A percentile compares a stretch with the other conserved stretches of the same genome.
These are phyloP conservation scores for Colletotrichum neosansevieriae DNA, from an alignment of 2,329 filamentous ascomycete species.

Conservation along the genomic window DNA sequence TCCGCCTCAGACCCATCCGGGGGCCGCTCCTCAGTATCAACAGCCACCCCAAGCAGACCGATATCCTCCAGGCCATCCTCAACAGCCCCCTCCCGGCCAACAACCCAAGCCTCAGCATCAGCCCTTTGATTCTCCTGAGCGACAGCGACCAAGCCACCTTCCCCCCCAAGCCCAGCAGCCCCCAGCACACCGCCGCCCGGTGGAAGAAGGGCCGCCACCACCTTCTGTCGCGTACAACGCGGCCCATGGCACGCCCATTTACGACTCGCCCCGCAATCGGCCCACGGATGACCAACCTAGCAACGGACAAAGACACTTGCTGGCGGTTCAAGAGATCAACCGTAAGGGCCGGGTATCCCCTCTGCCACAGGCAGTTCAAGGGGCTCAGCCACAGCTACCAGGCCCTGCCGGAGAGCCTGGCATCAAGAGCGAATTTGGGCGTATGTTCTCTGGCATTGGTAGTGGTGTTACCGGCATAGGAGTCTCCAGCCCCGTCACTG, in stretches of 20 bases:
- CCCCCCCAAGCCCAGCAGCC: constrained; percentile 50
- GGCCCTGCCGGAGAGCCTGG: constrained; percentile 85
- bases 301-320: constrained; percentile 71
- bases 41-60: constrained; percentile 45
- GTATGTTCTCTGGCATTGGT: constrained; percentile 94
- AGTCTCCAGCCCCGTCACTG: constrained; percentile 63
- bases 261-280: constrained; percentile 57
- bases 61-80: constrained; percentile 43
- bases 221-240: constrained; percentile 64
- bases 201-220: constrained; percentile 63
- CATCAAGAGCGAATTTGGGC: constrained; percentile 94
- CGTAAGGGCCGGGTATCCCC: constrained; percentile 88
- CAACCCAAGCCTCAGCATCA: constrained; percentile 41
- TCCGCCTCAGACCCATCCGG: constrained; percentile 48
- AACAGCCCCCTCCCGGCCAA: constrained; percentile 44
- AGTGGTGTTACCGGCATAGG: constrained; percentile 65
- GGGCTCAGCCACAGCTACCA: constrained; percentile 83
- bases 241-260: constrained; percentile 55
- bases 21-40: constrained; percentile 42
- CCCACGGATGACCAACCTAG: constrained; percentile 66
- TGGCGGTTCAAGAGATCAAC: constrained; percentile 85
- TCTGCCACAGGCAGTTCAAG: constrained; percentile 92
- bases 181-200: constrained; percentile 54
- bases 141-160: constrained; percentile 45
- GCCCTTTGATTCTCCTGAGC: constrained; percentile 46